Evolutionary conservation across 2,329 filamentous ascomycete species (phyloP).

Genomic region (Fusarium coicis): DNA sequence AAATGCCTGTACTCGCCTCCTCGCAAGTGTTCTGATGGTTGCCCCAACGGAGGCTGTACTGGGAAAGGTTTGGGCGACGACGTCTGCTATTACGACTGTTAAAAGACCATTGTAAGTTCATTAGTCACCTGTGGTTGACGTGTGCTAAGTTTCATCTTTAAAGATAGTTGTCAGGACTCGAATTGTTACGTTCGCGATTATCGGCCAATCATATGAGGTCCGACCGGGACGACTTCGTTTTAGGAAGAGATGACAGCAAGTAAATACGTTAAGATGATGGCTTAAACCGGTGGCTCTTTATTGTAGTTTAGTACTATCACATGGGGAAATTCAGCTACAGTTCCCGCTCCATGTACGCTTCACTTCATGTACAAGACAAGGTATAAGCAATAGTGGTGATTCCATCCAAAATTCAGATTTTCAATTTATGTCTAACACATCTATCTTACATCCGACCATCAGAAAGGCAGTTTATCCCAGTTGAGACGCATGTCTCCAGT

Average conservation of each 20-base stretch:
- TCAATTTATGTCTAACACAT: not conserved
- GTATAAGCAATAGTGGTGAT: fast-evolving
- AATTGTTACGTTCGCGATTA: fast-evolving
- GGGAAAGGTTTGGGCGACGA: fast-evolving
- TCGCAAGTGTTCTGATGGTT: not conserved
- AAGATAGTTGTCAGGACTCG: fast-evolving
- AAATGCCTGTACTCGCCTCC: not conserved
- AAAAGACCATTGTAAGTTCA: not conserved
- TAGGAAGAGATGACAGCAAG: no score
- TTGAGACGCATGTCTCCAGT: not conserved
- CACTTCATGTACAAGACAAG: not conserved
- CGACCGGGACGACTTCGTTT: fast-evolving
- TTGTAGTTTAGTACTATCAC: not conserved
- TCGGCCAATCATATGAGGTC: not conserved
- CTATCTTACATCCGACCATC: not conserved
- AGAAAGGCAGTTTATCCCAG: no score
- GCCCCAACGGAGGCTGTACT: not conserved
- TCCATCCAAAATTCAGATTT: fast-evolving
- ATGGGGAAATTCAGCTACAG: not conserved
- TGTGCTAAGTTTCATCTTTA: fast-evolving
- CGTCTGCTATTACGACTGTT: not conserved
- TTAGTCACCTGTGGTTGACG: fast-evolving
- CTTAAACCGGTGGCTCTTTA: fast-evolving
- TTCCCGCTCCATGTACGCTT: fast-evolving
- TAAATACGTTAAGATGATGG: fast-evolving